A percentile compares a stretch with the other conserved stretches of the same genome.
Evolutionary conservation across 2,329 filamentous ascomycete genomes (phyloP).

Genomic region (Penicillium sp.): DNA sequence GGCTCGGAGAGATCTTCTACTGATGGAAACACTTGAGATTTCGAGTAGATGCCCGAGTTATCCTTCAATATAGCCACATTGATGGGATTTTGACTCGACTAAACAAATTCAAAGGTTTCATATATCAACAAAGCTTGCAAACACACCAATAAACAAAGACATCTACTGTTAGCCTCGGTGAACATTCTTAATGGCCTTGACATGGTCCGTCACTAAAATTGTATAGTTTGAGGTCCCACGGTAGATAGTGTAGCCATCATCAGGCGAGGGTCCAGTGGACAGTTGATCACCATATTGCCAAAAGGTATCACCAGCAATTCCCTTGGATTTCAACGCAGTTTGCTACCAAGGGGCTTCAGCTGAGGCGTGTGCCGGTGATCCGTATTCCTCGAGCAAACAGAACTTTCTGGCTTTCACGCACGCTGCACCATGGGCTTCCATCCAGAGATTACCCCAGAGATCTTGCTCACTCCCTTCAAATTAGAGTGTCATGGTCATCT

Average conservation of each 20-base stretch:
- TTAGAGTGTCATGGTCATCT: neutral
- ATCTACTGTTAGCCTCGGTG: neutral
- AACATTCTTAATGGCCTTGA: neutral
- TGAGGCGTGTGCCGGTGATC: constrained; percentile 24
- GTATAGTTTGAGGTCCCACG: neutral
- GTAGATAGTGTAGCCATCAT: constrained; percentile 2
- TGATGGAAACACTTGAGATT: too few species aligned
- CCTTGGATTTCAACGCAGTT: constrained; percentile 29
- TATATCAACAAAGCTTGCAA: too few species aligned
- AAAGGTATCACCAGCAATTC: constrained; percentile 22
- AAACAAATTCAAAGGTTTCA: too few species aligned
- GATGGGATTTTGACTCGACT: too few species aligned
- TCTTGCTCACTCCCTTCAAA: neutral
- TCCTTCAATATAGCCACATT: too few species aligned
- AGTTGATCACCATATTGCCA: constrained; percentile 3
- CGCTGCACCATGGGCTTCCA: constrained; percentile 41
- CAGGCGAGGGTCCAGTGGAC: neutral
- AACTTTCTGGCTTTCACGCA: constrained; percentile 35
- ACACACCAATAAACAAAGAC: neutral
- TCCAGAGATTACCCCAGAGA: constrained; percentile 44
- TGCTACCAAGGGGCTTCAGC: constrained; percentile 32
- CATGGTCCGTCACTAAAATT: constrained; percentile 1
- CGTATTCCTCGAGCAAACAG: constrained; percentile 40
- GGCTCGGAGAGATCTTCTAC: too few species aligned
- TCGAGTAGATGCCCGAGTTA: too few species aligned